phyloP scores from a whole-genome alignment of 495 filamentous ascomycete genomes.

The Penicillium coffeae region DNA sequence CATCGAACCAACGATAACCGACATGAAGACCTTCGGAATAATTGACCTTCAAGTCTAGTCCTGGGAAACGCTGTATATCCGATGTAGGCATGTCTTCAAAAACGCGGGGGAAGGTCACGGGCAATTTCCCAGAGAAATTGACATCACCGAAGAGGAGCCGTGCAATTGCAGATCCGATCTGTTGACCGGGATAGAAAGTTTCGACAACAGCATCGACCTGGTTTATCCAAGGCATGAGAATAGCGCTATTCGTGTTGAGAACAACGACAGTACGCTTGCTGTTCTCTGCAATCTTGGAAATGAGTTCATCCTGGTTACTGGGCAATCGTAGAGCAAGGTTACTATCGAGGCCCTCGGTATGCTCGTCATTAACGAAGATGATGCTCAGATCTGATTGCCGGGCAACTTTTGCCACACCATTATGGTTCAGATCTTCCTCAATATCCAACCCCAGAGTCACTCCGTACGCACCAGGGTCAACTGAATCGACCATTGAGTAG shows the following conservation, averaged over 20 bases:
- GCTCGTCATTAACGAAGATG: slow-evolving; percentile 1
- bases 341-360: slow-evolving; percentile 1
- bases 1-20: slow-evolving; percentile 72
- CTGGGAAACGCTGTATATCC: not conserved
- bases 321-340: not conserved
- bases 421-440: slow-evolving; percentile 1
- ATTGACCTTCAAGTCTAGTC: not conserved
- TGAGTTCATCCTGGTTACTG: slow-evolving; percentile 1
- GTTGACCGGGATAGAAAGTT: not conserved
- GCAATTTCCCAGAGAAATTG: not conserved
- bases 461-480: slow-evolving; percentile 1
- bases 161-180: slow-evolving; percentile 1
- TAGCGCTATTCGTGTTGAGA: slow-evolving; percentile 1
- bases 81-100: not conserved
- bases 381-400: slow-evolving; percentile 1
- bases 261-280: slow-evolving; percentile 2
- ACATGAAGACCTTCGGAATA: slow-evolving; percentile 60
- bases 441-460: slow-evolving; percentile 1
- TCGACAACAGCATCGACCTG: slow-evolving; percentile 1
- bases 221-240: slow-evolving; percentile 2
- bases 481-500: not conserved
- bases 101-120: not conserved
- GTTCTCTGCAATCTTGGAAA: slow-evolving; percentile 1
- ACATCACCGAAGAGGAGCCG: slow-evolving; percentile 3
- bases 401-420: slow-evolving; percentile 1